Percentiles rank a stretch among this genome's conserved stretches.
Conservation (phyloP, 1,139 yeast species). For the Taphrina sp. region DNA sequence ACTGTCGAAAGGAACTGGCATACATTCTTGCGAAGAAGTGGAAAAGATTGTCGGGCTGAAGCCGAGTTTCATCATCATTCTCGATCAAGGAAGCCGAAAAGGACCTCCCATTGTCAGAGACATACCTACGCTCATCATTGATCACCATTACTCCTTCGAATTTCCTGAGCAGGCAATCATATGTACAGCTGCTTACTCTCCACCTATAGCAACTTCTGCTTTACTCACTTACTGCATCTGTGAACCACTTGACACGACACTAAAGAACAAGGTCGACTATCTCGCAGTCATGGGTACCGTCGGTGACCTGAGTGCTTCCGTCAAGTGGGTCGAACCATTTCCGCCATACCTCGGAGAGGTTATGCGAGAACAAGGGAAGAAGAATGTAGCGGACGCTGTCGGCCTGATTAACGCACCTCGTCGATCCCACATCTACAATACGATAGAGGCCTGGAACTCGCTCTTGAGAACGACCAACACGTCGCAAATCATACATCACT, state of each 20-base stretch:
- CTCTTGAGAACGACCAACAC: conserved; percentile 2
- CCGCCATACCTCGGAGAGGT: conserved; percentile 23
- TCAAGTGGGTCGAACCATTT: conserved; percentile 26
- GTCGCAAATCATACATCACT: conserved; percentile 6
- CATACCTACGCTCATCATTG: conserved; percentile 24
- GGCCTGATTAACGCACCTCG: conserved; percentile 27
- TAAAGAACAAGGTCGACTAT: conserved; percentile 1
- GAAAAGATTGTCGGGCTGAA: neutral
- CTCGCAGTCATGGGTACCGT: conserved; percentile 28
- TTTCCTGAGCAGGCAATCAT: conserved; percentile 25
- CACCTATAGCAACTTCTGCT: conserved; percentile 31
- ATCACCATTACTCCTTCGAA: conserved; percentile 31
- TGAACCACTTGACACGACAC: conserved; percentile 3
- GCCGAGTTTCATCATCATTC: conserved; percentile 12
- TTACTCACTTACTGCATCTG: conserved; percentile 24
- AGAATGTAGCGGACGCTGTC: conserved; percentile 27
- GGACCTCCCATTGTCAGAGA: conserved; percentile 22
- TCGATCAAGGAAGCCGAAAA: conserved; percentile 25
- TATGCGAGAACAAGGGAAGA: conserved; percentile 9
- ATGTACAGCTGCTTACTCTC: conserved; percentile 20
- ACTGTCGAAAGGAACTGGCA: conserved; percentile 19
- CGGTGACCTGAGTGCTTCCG: conserved; percentile 22
- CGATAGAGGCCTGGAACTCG: conserved; percentile 22
- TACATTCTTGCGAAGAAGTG: conserved; percentile 5
- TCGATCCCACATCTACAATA: conserved; percentile 19